Percentiles rank a stretch among this genome's conserved stretches.
phyloP scores from a whole-genome alignment of 768 basidiomycete genomes.

The Kwoniella mangroviensis region DNA sequence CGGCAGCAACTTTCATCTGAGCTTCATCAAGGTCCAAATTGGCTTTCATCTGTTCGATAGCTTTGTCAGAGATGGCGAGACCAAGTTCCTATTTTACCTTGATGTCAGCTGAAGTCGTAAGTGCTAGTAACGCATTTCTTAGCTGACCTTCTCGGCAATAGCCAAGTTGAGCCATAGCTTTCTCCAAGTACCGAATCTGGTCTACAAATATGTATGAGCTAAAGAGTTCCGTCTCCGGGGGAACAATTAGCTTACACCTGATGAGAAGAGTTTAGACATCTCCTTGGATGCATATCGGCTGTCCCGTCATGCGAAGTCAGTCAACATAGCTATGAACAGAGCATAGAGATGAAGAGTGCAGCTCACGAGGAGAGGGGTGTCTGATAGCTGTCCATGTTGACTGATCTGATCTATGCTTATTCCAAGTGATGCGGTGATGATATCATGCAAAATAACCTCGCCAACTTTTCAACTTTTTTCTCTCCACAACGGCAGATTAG shows the following conservation, averaged over 20 bases:
- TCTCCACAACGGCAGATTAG: not conserved
- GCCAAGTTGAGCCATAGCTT: constrained; percentile 95
- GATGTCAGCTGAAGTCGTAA: not conserved
- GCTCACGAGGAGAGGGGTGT: constrained; percentile 58
- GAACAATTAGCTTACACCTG: constrained; percentile 66
- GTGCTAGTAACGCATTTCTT: not conserved
- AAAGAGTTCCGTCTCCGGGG: not conserved
- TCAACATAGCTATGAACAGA: not conserved
- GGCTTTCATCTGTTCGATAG: constrained; percentile 91
- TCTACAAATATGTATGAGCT: constrained; percentile 62
- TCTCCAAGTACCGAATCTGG: constrained; percentile 93
- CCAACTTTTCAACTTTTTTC: not conserved
- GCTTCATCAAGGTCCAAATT: constrained; percentile 85
- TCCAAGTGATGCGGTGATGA: not conserved
- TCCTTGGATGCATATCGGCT: constrained; percentile 99
- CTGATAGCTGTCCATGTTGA: constrained; percentile 58
- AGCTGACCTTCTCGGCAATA: constrained; percentile 76
- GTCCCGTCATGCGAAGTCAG: constrained; percentile 15
- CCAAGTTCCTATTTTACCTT: constrained; percentile 68
- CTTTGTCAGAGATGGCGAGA: constrained; percentile 82
- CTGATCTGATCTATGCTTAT: not conserved
- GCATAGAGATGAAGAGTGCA: not conserved
- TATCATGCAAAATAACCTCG: not conserved
- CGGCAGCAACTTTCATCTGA: constrained; percentile 88
- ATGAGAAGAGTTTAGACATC: constrained; percentile 97